These are phyloP conservation scores for Rubia tinctorum DNA, from an alignment of 305 asterid species.

Conservation along the genomic window DNA sequence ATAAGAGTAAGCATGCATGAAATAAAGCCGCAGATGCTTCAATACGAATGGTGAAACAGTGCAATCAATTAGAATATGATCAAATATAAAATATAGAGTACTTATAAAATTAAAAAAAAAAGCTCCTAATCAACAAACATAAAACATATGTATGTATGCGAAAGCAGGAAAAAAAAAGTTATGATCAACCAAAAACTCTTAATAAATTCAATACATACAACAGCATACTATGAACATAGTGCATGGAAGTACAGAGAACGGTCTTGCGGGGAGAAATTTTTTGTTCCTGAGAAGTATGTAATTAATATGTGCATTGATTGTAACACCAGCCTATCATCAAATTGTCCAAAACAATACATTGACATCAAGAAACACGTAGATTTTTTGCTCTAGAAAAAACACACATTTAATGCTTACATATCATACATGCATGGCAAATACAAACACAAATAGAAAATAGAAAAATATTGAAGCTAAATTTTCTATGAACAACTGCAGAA, in stretches of 20 bases:
- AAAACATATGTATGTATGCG: background rate
- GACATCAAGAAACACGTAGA: background rate
- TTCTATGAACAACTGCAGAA: background rate
- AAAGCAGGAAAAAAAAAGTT: background rate
- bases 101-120: background rate
- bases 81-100: background rate
- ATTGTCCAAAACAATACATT: background rate
- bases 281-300: conserved; percentile 6
- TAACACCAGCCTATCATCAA: background rate
- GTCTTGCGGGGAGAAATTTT: conserved; percentile 50
- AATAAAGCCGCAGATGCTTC: background rate
- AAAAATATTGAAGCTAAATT: too few relatives aligned
- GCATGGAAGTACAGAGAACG: conserved; percentile 76
- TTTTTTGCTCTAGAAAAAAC: conserved; percentile 23
- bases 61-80: conserved; percentile 3
- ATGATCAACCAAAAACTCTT: background rate
- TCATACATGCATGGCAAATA: background rate
- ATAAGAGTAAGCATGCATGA: conserved; percentile 26
- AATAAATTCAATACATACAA: conserved; percentile 46
- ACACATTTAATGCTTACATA: conserved; percentile 36
- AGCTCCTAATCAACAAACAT: background rate
- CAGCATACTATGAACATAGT: conserved; percentile 77
- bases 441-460: background rate
- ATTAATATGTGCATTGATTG: background rate
- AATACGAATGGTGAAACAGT: background rate